phyloP scores from a whole-genome alignment of 1,284 basidiomycete species.

The Agaricales sp. region DNA sequence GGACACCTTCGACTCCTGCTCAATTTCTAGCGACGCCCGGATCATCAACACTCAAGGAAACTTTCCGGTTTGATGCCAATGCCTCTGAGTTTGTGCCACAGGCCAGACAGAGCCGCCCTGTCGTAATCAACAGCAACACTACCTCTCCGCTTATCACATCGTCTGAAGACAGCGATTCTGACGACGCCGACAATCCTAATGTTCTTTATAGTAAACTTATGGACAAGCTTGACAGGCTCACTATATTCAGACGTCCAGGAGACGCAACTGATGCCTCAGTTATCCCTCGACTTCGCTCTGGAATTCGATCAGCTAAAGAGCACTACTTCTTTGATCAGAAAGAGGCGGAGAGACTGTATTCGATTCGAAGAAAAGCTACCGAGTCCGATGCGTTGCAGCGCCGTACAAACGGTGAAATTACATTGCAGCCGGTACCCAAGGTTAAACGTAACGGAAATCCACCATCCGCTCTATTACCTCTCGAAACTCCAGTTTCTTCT shows the following conservation, averaged over 20 bases:
- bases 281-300: slow-evolving; percentile 38
- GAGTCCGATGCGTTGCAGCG: slow-evolving; percentile 42
- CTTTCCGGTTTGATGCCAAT: slow-evolving; percentile 22
- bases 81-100: slow-evolving; percentile 28
- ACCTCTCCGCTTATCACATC: slow-evolving; percentile 9
- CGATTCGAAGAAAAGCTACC: slow-evolving; percentile 41
- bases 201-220: slow-evolving; percentile 53
- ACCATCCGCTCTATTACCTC: too few species aligned
- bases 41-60: slow-evolving; percentile 11
- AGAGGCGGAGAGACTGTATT: slow-evolving; percentile 57
- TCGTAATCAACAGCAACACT: slow-evolving; percentile 15
- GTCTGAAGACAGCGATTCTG: slow-evolving; percentile 15
- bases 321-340: slow-evolving; percentile 71
- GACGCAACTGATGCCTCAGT: slow-evolving; percentile 18
- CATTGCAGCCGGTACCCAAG: slow-evolving; percentile 10
- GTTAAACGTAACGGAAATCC: slow-evolving; percentile 11
- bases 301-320: slow-evolving; percentile 43
- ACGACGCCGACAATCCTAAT: slow-evolving; percentile 46
- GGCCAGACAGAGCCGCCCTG: slow-evolving; percentile 10
- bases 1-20: slow-evolving; percentile 23
- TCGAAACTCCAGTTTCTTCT: slow-evolving; percentile 5
- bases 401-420: slow-evolving; percentile 34
- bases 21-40: slow-evolving; percentile 19
- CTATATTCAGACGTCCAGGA: slow-evolving; percentile 9
- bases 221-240: slow-evolving; percentile 39